Base-by-base conservation (phyloP, 192 early-diverging fungal species). In the Entomortierella chlamydospora region DNA sequence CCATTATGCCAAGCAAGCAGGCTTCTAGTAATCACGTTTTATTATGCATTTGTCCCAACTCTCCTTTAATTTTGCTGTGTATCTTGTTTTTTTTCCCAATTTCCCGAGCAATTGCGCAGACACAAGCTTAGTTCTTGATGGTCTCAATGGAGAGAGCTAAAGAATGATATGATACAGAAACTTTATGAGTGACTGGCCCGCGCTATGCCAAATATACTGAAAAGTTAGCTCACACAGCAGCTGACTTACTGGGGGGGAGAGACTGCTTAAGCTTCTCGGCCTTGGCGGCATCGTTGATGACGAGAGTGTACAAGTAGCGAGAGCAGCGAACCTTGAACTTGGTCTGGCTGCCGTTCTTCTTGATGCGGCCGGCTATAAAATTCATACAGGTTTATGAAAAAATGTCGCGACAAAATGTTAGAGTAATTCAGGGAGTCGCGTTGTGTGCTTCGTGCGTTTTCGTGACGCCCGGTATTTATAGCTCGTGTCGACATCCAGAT, bases 311-410 rank as follows among this genome's bases (percentile, higher is more conserved):
- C 82, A 99, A 90, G 92, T 96, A 98, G 79, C 91, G 90, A 67
- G 97, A 95, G 93, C 97, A 97, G 85, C 97, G 91, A 72, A 99
- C 93, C 95, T 99, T 99, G 93, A 99, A 98, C 91, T 99, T 99
- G 91, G 88, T 86, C 73, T 94, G 80, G 70, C 87, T 88, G 39
- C 74, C 68, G 66, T 82, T 82, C 72, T 82, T 82, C 95, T 98
- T 98, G 85, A 99, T 93, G 84, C 92, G 92, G 67, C 95, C 92
- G 81, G 91, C 86, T 89, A 78, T 20, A 64, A 26, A 43, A 53
- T 34, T 22, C 6, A 43, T 49, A 30, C 20, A 45, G 18, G 10
- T 11, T 18, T 17, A 20, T 20, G 22, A 39, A 10, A 25, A n/a
- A 60, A 23, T 20, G n/a, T 41, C 12, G 29, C 34, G 50, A 52